Evolutionary conservation across 139 green algal genomes (phyloP).

Genomic region (Chara braunii): DNA sequence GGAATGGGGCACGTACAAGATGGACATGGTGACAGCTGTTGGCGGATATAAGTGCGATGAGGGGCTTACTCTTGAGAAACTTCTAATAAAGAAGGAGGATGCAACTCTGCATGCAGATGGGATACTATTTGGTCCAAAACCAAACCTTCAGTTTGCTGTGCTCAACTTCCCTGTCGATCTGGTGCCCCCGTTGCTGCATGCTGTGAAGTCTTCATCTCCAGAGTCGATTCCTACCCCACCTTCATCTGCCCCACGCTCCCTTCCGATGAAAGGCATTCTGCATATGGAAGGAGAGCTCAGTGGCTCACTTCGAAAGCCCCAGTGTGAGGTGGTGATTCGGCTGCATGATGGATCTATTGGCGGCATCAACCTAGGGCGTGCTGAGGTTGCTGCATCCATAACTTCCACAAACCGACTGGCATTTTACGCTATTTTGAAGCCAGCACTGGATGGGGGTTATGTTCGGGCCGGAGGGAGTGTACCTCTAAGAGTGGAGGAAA

Average conservation of each 20-base stretch:
- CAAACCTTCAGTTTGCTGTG: constrained; percentile 46
- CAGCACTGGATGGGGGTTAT: constrained; percentile 4
- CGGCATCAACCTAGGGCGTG: constrained; percentile 16
- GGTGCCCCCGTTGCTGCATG: constrained; percentile 34
- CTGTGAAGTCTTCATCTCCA: constrained; percentile 12
- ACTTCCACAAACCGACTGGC: constrained; percentile 4
- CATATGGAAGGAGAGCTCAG: constrained; percentile 30
- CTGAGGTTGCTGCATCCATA: constrained; percentile 30
- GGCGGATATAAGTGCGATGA: constrained; percentile 33
- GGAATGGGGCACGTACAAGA: constrained; percentile 43
- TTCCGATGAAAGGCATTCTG: constrained; percentile 10
- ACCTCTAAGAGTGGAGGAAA: constrained; percentile 3
- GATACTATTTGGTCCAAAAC: constrained; percentile 36
- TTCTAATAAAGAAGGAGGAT: constrained; percentile 24
- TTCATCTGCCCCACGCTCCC: not conserved
- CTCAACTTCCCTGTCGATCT: constrained; percentile 42
- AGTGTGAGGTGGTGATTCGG: constrained; percentile 36
- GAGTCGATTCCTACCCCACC: not conserved
- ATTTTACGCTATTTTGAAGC: constrained; percentile 32
- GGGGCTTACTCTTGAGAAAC: constrained; percentile 32
- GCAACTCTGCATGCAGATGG: constrained; percentile 39
- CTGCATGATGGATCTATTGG: constrained; percentile 27
- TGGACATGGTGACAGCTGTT: constrained; percentile 32
- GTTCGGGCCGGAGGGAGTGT: constrained; percentile 29
- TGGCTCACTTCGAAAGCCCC: constrained; percentile 12